Conservation (phyloP, 2,329 filamentous ascomycete species). For the Alternaria alternata region DNA sequence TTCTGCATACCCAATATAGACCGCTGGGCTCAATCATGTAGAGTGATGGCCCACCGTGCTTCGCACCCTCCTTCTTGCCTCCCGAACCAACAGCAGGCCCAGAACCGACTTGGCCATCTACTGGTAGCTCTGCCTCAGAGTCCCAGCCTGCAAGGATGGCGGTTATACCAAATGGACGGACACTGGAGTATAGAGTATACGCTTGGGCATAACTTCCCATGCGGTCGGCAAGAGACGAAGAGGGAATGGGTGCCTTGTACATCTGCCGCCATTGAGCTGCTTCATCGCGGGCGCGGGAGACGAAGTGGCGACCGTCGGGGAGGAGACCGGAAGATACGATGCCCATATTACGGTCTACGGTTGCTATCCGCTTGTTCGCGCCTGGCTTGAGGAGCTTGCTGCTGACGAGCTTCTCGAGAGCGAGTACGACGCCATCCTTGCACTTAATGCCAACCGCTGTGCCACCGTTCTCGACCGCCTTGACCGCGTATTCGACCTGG, state of each 20-base stretch:
- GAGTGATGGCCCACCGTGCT: conserved; percentile 86
- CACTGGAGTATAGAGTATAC: conserved; percentile 96
- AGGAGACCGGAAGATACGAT: conserved; percentile 93
- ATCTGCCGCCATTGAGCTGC: conserved; percentile 87
- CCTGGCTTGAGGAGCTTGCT: conserved; percentile 95
- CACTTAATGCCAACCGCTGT: conserved; percentile 95
- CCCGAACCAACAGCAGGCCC: conserved; percentile 83
- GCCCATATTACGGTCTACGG: conserved; percentile 91
- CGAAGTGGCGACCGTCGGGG: conserved; percentile 94
- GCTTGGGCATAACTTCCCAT: conserved; percentile 97
- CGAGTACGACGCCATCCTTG: conserved; percentile 95
- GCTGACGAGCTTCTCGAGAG: conserved; percentile 93
- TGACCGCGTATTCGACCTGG: conserved; percentile 95
- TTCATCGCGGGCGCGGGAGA: conserved; percentile 93
- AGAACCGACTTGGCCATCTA: conserved; percentile 88
- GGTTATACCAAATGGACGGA: conserved; percentile 95
- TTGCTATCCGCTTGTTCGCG: conserved; percentile 97
- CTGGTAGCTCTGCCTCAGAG: conserved; percentile 81
- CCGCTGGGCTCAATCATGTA: conserved; percentile 99
- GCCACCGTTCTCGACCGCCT: conserved; percentile 97
- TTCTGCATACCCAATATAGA: conserved; percentile 78
- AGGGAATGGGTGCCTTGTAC: conserved; percentile 95
- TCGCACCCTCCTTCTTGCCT: conserved; percentile 77
- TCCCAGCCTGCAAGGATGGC: conserved; percentile 95
- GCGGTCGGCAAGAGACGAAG: conserved; percentile 84